Evolutionary conservation across 1,284 basidiomycete genomes (phyloP).

Genomic region (Limonomyces culmigenus): DNA sequence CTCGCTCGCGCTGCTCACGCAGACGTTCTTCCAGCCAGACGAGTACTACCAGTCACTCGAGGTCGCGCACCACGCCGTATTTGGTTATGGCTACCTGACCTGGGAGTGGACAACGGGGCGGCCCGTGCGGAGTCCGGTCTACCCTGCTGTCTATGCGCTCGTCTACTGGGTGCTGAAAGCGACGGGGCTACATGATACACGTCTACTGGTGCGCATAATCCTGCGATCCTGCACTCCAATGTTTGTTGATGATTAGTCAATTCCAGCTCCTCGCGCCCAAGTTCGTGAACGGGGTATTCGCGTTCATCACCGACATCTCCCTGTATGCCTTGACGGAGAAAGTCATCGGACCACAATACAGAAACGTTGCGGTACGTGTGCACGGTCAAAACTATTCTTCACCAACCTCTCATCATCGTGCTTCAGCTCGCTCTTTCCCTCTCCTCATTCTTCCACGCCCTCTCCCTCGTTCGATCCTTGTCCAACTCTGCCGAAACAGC

Average conservation of each 20-base stretch:
- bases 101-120: slow-evolving; percentile 84
- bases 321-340: slow-evolving; percentile 45
- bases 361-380: slow-evolving; percentile 43
- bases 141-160: slow-evolving; percentile 64
- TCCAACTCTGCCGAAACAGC: slow-evolving; percentile 91
- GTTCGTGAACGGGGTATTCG: slow-evolving; percentile 65
- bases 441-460: slow-evolving; percentile 74
- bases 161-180: slow-evolving; percentile 57
- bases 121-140: slow-evolving; percentile 60
- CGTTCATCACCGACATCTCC: slow-evolving; percentile 70
- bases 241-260: no score
- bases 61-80: slow-evolving; percentile 78
- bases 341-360: slow-evolving; percentile 43
- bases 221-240: no score
- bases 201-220: slow-evolving; percentile 37
- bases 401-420: no score
- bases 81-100: slow-evolving; percentile 82
- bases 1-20: slow-evolving; percentile 48
- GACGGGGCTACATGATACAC: slow-evolving; percentile 30
- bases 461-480: slow-evolving; percentile 76
- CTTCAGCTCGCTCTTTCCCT: slow-evolving; percentile 75
- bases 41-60: slow-evolving; percentile 95
- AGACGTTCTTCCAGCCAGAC: slow-evolving; percentile 93
- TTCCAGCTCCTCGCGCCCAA: slow-evolving; percentile 53
- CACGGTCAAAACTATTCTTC: no score